Conservation (phyloP, 2,329 filamentous ascomycete species). For the Samsoniella hepiali region DNA sequence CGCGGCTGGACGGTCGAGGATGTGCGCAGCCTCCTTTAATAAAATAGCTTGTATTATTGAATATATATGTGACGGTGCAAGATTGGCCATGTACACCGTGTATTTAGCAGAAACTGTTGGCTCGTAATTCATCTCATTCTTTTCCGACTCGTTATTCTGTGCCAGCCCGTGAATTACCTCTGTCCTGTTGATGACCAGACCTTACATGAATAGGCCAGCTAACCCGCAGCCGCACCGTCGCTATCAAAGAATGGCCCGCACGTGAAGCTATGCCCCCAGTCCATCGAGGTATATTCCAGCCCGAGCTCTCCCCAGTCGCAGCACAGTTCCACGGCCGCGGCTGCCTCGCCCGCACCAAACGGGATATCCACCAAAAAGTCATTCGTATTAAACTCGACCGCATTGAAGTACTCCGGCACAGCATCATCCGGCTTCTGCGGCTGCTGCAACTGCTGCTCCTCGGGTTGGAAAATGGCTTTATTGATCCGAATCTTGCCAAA, state of each 20-base stretch:
- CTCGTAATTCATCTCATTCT: not conserved
- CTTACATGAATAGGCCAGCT: not conserved
- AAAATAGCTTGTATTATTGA: not conserved
- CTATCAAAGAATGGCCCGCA: constrained; percentile 3
- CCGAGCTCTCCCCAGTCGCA: constrained; percentile 14
- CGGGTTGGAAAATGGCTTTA: not conserved
- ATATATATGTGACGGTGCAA: not conserved
- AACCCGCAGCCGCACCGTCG: not conserved
- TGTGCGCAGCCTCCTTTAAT: not conserved
- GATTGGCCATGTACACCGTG: not conserved
- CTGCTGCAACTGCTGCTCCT: not conserved
- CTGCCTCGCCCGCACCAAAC: not conserved
- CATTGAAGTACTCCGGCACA: not conserved
- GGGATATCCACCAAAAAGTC: constrained; percentile 7
- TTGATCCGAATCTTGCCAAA: constrained; percentile 35
- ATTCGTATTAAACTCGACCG: constrained; percentile 13
- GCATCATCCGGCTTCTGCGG: not conserved
- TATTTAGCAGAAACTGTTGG: not conserved
- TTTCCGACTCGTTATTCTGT: not conserved
- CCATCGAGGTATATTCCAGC: not conserved
- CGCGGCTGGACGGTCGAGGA: constrained; percentile 13
- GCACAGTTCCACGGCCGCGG: not conserved
- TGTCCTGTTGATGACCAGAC: not conserved
- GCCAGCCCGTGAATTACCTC: not conserved
- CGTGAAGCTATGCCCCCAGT: constrained; percentile 6